Conservation (phyloP, 768 basidiomycete species). For the Pulveroboletus frians region DNA sequence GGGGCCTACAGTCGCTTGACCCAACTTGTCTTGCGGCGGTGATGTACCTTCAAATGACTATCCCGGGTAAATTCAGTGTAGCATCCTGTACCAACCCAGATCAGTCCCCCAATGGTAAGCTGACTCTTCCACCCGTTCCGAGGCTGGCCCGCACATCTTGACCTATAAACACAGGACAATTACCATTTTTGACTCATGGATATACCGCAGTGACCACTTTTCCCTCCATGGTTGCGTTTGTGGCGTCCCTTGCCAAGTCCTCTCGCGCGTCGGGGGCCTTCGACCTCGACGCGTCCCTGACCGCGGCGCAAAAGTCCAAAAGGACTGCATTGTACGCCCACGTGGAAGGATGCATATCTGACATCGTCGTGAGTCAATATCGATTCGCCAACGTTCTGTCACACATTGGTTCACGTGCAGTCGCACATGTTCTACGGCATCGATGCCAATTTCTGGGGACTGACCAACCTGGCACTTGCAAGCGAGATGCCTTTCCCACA, state of each 20-base stretch:
- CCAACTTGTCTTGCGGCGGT: conserved; percentile 60
- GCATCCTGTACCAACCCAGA: conserved; percentile 64
- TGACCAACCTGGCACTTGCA: conserved; percentile 52
- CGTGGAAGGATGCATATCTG: conserved; percentile 59
- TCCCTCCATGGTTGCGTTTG: conserved; percentile 60
- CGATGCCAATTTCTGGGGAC: conserved; percentile 53
- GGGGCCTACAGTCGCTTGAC: conserved; percentile 63
- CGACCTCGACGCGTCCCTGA: conserved; percentile 48
- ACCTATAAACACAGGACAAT: conserved; percentile 46
- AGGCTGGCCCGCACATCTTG: background rate
- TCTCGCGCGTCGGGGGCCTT: conserved; percentile 26
- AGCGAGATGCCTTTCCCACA: conserved; percentile 61
- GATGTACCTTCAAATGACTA: conserved; percentile 60
- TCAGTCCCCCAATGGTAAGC: conserved; percentile 66
- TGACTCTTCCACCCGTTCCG: background rate
- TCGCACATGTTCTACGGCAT: conserved; percentile 59
- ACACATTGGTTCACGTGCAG: conserved; percentile 33
- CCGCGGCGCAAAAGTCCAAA: conserved; percentile 45
- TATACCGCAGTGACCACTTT: conserved; percentile 46
- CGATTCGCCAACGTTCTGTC: background rate
- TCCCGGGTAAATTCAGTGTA: conserved; percentile 65
- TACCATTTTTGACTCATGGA: conserved; percentile 66
- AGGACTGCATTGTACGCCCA: conserved; percentile 61
- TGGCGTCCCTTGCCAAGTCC: conserved; percentile 43
- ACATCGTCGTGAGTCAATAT: conserved; percentile 55